A percentile compares a stretch with the other conserved stretches of the same genome.
phyloP scores from a whole-genome alignment of 2,329 filamentous ascomycete genomes.

The Pochonia chlamydosporia region DNA sequence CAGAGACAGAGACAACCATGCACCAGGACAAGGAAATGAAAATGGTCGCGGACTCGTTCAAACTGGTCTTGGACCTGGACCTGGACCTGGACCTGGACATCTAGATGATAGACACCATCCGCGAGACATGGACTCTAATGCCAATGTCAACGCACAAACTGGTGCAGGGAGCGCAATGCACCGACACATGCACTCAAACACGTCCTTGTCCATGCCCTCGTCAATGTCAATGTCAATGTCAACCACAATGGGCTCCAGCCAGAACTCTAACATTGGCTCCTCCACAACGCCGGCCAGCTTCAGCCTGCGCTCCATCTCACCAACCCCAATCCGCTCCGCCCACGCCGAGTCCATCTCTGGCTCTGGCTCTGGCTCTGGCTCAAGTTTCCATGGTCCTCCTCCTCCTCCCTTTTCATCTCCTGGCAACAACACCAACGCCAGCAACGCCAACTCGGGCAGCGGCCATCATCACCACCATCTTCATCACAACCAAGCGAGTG shows the following conservation, averaged over 20 bases:
- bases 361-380: not conserved
- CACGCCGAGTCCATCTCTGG: conserved; percentile 26
- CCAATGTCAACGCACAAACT: conserved; percentile 28
- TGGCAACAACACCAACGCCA: conserved; percentile 22
- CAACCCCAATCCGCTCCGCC: conserved; percentile 22
- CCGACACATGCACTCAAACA: conserved; percentile 4
- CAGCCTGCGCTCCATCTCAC: conserved; percentile 45
- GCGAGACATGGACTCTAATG: too few species aligned
- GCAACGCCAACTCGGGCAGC: conserved; percentile 21
- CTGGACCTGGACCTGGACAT: too few species aligned
- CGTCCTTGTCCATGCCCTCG: not conserved
- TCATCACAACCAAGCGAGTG: conserved; percentile 19
- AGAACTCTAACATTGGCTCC: conserved; percentile 15
- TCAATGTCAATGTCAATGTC: not conserved
- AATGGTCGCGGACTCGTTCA: too few species aligned
- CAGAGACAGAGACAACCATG: too few species aligned
- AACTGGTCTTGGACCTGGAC: too few species aligned
- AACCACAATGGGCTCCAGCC: not conserved
- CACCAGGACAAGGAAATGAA: too few species aligned
- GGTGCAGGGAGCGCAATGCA: conserved; percentile 6
- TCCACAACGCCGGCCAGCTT: conserved; percentile 37
- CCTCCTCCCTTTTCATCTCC: conserved; percentile 24
- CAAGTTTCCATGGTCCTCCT: conserved; percentile 22
- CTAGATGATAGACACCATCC: conserved; percentile 25
- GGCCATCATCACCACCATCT: conserved; percentile 18